phyloP scores from a whole-genome alignment of 148 eudicot species.

The Hydrangea macrophylla region DNA sequence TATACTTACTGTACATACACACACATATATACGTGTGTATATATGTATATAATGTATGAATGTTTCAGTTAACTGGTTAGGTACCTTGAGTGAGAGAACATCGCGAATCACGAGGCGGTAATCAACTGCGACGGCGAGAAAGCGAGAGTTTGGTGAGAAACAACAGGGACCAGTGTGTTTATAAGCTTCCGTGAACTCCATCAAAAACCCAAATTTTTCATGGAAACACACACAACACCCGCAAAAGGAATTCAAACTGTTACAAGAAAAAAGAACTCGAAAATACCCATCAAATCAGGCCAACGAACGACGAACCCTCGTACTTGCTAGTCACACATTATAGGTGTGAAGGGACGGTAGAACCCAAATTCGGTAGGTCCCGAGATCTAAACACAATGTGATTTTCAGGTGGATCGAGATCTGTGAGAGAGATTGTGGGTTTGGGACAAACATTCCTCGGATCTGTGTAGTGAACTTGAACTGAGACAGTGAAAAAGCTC shows the following conservation, averaged over 20 bases:
- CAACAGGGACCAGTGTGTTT: slow-evolving; percentile 84
- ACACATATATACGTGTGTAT: too few species aligned
- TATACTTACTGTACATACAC: too few species aligned
- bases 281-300: not conserved
- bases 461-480: too few species aligned
- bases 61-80: not conserved
- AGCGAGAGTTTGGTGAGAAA: slow-evolving; percentile 82
- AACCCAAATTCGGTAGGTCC: too few species aligned
- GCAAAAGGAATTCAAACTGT: not conserved
- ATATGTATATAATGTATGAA: too few species aligned
- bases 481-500: too few species aligned
- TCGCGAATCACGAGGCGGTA: slow-evolving; percentile 94
- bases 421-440: too few species aligned
- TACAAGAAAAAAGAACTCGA: not conserved
- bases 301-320: not conserved
- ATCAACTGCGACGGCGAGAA: slow-evolving; percentile 80
- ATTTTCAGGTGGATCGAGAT: too few species aligned
- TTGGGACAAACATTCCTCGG: too few species aligned
- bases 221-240: not conserved
- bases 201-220: slow-evolving; percentile 6
- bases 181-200: slow-evolving; percentile 90
- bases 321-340: not conserved
- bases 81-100: slow-evolving; percentile 74
- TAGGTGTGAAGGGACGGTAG: not conserved
- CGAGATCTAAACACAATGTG: too few species aligned